Percentiles rank a stretch among this genome's conserved stretches.
These are phyloP conservation scores for Phlegmacium glaucopus DNA, from an alignment of 768 basidiomycete genomes.

Conservation along the genomic window DNA sequence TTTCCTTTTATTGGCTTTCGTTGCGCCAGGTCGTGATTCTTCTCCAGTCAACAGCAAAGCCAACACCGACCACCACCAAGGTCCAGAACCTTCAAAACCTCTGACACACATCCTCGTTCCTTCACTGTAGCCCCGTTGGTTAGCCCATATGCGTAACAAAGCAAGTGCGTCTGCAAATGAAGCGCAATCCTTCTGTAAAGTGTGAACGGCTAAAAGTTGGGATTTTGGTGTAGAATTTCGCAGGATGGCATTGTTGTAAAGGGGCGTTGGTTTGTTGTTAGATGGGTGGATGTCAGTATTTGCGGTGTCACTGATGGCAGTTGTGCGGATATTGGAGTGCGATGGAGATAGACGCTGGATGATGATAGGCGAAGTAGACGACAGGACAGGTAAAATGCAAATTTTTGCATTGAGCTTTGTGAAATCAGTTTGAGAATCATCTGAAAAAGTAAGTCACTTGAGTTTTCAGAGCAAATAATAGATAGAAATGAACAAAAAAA, in stretches of 20 bases:
- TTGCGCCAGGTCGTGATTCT: conserved; percentile 36
- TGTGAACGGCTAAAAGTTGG: conserved; percentile 52
- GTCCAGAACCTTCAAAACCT: conserved; percentile 68
- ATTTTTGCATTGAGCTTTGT: conserved; percentile 69
- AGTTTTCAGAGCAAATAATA: conserved; percentile 21
- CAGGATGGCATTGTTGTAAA: conserved; percentile 78
- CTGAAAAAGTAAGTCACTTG: conserved; percentile 25
- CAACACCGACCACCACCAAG: conserved; percentile 67
- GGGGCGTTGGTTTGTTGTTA: conserved; percentile 60
- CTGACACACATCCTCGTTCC: conserved; percentile 53
- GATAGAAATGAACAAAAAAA: conserved; percentile 7
- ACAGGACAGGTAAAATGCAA: conserved; percentile 68
- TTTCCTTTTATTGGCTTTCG: conserved; percentile 38
- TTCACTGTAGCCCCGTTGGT: conserved; percentile 74
- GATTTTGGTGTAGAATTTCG: conserved; percentile 43
- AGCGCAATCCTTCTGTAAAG: conserved; percentile 50
- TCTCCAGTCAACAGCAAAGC: conserved; percentile 66
- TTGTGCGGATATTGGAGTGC: conserved; percentile 53
- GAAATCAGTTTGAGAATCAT: conserved; percentile 52
- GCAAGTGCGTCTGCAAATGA: conserved; percentile 73
- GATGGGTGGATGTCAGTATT: conserved; percentile 18
- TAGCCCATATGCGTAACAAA: conserved; percentile 87
- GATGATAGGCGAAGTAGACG: conserved; percentile 59
- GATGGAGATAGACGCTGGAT: conserved; percentile 69
- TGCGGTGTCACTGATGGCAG: conserved; percentile 12